These are phyloP conservation scores for Linum lewisii DNA, from an alignment of 345 rosid species.

Conservation along the genomic window DNA sequence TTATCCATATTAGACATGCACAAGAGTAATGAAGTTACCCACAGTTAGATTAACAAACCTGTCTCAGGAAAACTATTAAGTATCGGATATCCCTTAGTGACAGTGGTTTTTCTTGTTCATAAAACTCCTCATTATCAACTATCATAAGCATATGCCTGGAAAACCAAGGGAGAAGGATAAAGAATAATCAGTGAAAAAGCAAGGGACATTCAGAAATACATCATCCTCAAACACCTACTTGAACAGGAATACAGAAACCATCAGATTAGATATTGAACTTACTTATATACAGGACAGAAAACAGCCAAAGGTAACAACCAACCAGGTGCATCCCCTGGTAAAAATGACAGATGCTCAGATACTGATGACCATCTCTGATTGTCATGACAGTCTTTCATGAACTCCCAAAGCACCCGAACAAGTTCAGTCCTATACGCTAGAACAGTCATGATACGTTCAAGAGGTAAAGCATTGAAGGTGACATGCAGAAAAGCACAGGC, in stretches of 20 bases:
- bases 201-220: background rate
- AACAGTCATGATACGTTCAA: slow-evolving; percentile 77
- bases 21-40: background rate
- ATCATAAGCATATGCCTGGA: slow-evolving; percentile 96
- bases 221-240: slow-evolving; percentile 2
- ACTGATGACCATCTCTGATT: slow-evolving; percentile 71
- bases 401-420: slow-evolving; percentile 83
- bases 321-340: slow-evolving; percentile 78
- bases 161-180: slow-evolving; percentile 20
- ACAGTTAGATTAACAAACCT: slow-evolving; percentile 29
- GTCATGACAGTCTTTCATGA: slow-evolving; percentile 83
- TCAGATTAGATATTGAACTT: slow-evolving; percentile 23
- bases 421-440: slow-evolving; percentile 94
- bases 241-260: background rate
- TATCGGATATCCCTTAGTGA: slow-evolving; percentile 65
- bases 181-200: background rate
- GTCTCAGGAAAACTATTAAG: slow-evolving; percentile 73
- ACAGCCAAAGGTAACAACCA: slow-evolving; percentile 93
- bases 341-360: slow-evolving; percentile 46
- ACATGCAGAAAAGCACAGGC: slow-evolving; percentile 89
- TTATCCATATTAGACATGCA: slow-evolving; percentile 5
- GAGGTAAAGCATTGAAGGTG: slow-evolving; percentile 62
- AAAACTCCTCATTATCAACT: slow-evolving; percentile 94
- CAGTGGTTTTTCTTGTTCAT: slow-evolving; percentile 87
- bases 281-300: slow-evolving; percentile 97